These are phyloP conservation scores for Symbiodinium pilosum DNA, from an alignment of 73 alveolate species.

Conservation along the genomic window DNA sequence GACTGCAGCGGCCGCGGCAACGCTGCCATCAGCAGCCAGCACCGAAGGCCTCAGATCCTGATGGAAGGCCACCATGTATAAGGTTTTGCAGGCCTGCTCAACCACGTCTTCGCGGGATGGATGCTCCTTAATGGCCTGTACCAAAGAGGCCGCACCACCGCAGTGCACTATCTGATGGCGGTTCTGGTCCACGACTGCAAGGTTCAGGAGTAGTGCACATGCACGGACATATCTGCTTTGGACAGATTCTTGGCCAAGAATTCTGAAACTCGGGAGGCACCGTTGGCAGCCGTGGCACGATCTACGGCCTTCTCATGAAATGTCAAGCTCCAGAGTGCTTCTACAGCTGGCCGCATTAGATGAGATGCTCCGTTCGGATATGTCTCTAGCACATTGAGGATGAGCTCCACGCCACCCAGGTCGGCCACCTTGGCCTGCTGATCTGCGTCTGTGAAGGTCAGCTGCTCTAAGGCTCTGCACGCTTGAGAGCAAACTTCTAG, in stretches of 20 bases:
- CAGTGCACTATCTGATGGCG: constrained; percentile 15
- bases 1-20: too few relatives aligned
- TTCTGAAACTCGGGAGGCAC: background rate
- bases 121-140: background rate
- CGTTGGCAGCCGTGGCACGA: background rate
- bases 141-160: constrained; percentile 1
- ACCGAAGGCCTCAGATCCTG: background rate
- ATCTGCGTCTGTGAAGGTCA: background rate
- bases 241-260: background rate
- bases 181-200: constrained; percentile 61
- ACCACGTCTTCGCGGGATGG: constrained; percentile 22
- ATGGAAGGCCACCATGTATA: constrained; percentile 40
- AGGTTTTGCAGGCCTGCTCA: constrained; percentile 31
- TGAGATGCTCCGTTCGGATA: background rate
- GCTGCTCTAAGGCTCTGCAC: background rate
- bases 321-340: background rate
- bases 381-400: background rate
- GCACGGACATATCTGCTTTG: background rate
- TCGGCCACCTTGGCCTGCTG: background rate
- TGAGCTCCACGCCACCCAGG: background rate
- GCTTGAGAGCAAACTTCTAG: background rate
- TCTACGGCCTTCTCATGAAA: background rate
- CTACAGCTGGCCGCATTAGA: background rate
- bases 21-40: background rate
- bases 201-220: constrained; percentile 29